phyloP scores from a whole-genome alignment of 2,329 filamentous ascomycete species.

The Fonsecaea pedrosoi region DNA sequence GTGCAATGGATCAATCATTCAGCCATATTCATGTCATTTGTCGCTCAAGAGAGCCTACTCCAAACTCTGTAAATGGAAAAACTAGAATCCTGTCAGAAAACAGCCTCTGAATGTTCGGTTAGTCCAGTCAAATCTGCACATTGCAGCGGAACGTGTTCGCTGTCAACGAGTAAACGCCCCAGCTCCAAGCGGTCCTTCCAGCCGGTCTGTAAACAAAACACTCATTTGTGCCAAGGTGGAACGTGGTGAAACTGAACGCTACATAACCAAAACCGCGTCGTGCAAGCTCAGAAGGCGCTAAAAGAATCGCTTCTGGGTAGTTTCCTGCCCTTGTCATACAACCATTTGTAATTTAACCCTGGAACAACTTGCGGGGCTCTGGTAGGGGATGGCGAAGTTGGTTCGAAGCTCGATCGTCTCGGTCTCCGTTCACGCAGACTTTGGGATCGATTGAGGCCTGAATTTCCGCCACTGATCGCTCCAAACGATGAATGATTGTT shows the following conservation, averaged over 20 bases:
- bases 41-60: neutral
- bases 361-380: slow-evolving; percentile 70
- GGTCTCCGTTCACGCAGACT: slow-evolving; percentile 35
- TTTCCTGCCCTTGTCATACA: slow-evolving; percentile 79
- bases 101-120: neutral
- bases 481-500: slow-evolving; percentile 29
- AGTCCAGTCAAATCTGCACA: neutral
- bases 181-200: neutral
- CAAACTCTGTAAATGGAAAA: neutral
- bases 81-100: neutral
- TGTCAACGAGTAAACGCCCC: neutral
- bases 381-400: slow-evolving; percentile 32
- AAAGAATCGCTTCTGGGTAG: slow-evolving; percentile 34
- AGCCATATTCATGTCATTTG: neutral
- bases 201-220: neutral
- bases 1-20: no score
- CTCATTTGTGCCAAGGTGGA: neutral
- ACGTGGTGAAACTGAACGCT: neutral
- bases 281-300: slow-evolving; percentile 29
- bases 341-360: slow-evolving; percentile 88
- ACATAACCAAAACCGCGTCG: neutral
- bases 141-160: neutral
- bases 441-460: slow-evolving; percentile 34
- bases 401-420: slow-evolving; percentile 28
- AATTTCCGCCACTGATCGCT: slow-evolving; percentile 22